Conservation (phyloP, 164 flowering plant genomes). For the Annona cherimola region DNA sequence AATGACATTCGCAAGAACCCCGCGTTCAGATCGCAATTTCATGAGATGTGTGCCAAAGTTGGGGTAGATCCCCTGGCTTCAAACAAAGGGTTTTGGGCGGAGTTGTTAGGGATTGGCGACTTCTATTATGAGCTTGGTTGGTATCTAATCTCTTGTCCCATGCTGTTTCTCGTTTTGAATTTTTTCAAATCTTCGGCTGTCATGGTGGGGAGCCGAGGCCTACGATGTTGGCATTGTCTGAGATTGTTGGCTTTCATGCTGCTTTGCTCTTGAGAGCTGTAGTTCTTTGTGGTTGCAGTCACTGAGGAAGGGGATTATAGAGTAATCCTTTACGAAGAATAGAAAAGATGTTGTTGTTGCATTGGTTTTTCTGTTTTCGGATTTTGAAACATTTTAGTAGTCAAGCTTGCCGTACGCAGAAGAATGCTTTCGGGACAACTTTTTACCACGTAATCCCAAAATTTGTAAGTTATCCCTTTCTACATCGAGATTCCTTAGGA, state of each 20-base stretch:
- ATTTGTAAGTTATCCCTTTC: no score
- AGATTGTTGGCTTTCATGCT: not conserved
- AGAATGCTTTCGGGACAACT: no score
- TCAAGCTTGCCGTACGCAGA: no score
- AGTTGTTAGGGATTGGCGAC: constrained; percentile 95
- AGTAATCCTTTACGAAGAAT: not conserved
- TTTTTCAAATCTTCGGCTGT: not conserved
- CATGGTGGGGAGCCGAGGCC: not conserved
- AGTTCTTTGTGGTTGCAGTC: not conserved
- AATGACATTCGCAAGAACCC: constrained; percentile 97
- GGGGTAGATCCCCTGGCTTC: constrained; percentile 98
- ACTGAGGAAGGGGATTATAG: not conserved
- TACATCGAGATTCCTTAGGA: no score
- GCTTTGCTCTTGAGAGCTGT: not conserved
- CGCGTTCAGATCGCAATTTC: constrained; percentile 87
- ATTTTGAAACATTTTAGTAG: not conserved
- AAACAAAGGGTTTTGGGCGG: constrained; percentile 98
- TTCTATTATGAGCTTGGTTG: constrained; percentile 96
- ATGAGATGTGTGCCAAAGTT: constrained; percentile 97
- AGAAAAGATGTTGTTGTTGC: not conserved
- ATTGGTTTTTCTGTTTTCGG: not conserved
- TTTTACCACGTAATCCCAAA: no score
- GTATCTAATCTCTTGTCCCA: constrained; percentile 19
- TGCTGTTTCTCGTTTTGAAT: not conserved
- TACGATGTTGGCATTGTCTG: not conserved